Evolutionary conservation across 2,329 filamentous ascomycete genomes (phyloP).

Genomic region (Calonectria honghensis): DNA sequence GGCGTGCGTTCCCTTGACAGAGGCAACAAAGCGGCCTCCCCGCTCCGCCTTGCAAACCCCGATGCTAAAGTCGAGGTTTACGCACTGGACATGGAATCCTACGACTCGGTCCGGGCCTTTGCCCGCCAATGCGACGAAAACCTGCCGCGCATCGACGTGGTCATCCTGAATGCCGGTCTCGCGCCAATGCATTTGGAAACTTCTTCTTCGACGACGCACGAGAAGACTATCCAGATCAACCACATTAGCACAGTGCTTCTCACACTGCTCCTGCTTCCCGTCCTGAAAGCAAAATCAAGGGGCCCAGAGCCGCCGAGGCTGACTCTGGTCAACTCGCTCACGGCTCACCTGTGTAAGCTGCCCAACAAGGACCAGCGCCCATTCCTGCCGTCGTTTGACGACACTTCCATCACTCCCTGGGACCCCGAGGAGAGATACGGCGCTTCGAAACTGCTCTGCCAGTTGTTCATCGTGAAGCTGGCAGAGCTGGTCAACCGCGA

Average conservation of each 20-base stretch:
- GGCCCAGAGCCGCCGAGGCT: constrained; percentile 45
- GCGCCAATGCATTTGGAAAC: constrained; percentile 43
- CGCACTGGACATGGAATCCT: constrained; percentile 53
- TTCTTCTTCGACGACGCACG: constrained; percentile 53
- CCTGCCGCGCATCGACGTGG: constrained; percentile 50
- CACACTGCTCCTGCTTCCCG: constrained; percentile 54
- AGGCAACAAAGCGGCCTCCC: constrained; percentile 40
- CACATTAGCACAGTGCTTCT: constrained; percentile 57
- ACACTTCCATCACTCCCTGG: constrained; percentile 48
- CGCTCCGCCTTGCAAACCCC: constrained; percentile 11
- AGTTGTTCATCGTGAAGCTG: constrained; percentile 62
- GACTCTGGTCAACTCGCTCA: constrained; percentile 57
- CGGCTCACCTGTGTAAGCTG: constrained; percentile 54
- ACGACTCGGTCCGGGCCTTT: constrained; percentile 51
- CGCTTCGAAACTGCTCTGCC: constrained; percentile 57
- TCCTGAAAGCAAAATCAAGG: constrained; percentile 41
- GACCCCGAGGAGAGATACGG: constrained; percentile 53
- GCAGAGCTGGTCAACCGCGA: constrained; percentile 58
- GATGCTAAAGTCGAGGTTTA: constrained; percentile 52
- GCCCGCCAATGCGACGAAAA: constrained; percentile 37
- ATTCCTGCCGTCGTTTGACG: constrained; percentile 55
- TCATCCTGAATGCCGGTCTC: constrained; percentile 61
- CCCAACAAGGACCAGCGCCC: constrained; percentile 51
- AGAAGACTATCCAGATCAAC: constrained; percentile 59
- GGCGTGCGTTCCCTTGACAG: constrained; percentile 45